These are phyloP conservation scores for Botrytis byssoidea DNA, from an alignment of 2,329 filamentous ascomycete species.

Conservation along the genomic window DNA sequence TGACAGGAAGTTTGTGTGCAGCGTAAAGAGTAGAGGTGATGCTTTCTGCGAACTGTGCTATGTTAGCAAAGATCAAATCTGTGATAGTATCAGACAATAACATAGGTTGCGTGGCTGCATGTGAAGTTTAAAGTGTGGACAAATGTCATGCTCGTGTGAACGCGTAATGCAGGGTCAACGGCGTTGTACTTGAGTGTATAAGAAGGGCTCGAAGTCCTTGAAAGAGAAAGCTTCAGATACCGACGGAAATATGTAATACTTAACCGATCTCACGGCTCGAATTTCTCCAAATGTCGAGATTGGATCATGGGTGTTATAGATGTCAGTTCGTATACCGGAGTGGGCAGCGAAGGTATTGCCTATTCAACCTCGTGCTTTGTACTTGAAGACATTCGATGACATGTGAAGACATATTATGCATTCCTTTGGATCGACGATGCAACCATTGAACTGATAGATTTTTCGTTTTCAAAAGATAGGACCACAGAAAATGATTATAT, in stretches of 20 bases:
- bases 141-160: neutral
- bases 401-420: neutral
- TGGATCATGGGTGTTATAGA: neutral
- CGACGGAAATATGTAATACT: too few relatives aligned
- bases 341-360: neutral
- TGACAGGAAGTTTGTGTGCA: neutral
- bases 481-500: neutral
- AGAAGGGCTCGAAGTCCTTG: neutral
- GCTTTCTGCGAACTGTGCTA: neutral
- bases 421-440: neutral
- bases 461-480: neutral
- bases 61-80: neutral
- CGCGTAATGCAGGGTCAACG: neutral
- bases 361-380: neutral
- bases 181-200: neutral
- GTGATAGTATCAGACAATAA: neutral
- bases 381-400: neutral
- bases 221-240: too few relatives aligned
- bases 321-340: neutral
- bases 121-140: neutral
- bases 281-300: neutral
- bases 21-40: neutral
- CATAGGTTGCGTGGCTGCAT: neutral
- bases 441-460: neutral
- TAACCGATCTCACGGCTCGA: neutral